A percentile compares a stretch with the other conserved stretches of the same genome.
Conservation (phyloP, 2,329 filamentous ascomycete species). For the Beauveria caledonica region DNA sequence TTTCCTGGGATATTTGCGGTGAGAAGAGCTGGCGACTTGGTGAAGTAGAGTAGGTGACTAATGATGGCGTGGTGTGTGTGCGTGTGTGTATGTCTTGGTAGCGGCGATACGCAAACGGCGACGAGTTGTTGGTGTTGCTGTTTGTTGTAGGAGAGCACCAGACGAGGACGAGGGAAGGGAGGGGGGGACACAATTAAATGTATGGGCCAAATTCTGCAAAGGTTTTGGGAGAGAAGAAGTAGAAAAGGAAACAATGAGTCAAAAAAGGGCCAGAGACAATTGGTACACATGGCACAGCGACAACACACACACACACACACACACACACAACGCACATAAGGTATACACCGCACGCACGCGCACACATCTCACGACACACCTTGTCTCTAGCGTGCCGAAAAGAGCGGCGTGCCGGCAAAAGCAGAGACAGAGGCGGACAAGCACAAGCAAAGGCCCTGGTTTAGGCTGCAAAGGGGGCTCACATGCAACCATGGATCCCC, state of each 20-base stretch:
- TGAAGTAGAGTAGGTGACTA: background rate
- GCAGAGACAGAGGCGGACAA: background rate
- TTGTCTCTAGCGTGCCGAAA: background rate
- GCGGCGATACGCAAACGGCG: background rate
- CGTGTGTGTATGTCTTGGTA: background rate
- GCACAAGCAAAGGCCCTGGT: background rate
- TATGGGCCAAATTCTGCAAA: background rate
- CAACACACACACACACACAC: background rate
- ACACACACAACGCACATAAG: too few relatives aligned
- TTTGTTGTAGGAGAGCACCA: background rate
- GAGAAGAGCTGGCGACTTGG: background rate
- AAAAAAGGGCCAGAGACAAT: background rate
- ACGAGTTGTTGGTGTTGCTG: background rate
- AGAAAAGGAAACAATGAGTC: background rate
- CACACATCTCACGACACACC: constrained; percentile 4
- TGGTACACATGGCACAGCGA: background rate
- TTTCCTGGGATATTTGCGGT: background rate
- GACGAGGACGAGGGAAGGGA: background rate
- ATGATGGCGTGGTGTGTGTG: background rate
- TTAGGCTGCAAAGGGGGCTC: background rate
- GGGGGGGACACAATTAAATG: background rate
- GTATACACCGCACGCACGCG: background rate
- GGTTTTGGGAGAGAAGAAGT: background rate
- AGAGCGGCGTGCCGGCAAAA: background rate
- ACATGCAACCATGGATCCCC: too few relatives aligned